Evolutionary conservation across 192 early-diverging fungal genomes (phyloP), one percentile per base, ranked within the genome.

Genomic region (Paraglomus brasilianum): DNA sequence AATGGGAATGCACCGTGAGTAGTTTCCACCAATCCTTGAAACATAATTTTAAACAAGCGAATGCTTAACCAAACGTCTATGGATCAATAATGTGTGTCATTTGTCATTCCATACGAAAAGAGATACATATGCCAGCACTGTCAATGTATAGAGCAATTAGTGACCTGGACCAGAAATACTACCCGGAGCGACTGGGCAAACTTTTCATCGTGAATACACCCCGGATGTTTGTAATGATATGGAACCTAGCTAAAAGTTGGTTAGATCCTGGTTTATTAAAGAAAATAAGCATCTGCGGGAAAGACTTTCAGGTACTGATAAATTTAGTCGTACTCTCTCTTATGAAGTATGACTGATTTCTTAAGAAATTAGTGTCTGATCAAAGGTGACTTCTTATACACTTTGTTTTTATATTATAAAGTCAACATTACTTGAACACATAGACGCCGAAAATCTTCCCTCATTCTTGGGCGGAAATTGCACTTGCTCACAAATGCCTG

Each of bases 171-270:
- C 94, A 96, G 73, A 89, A 93, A 64, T 91, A 94, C 72, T 98
- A 98, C 70, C 96, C 96, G 13, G 96, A 97, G 76, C 92, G 89
- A 75, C 82, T 97, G 64, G 88, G 91, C 71, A 92, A 89, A 70
- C 91, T 96, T 61, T 97, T 88, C 67, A 85, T 98, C 42, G 92
- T 98, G 74, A 98, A 98, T 77, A 89, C 93, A 57, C 96, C 96
- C 5, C 86, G 81, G 63, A 86, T 95, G 49, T 98, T 98, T 83
- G 83, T 89, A 46, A 86, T 83, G 30, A 86, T 87, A n/a, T 93
- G 90, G 87, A 87, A 85, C 22, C 78, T 92, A 53, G 85, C 90
- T 55, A 91, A 87, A 68, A 84, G 77, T 58, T 92, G 89, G 86
- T 78, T 93, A 53, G 91, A 93, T 62, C 90, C 90, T 49, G 87